Base-by-base conservation (phyloP, 352 stramenopile species). In the Globisporangium okanoganense region DNA sequence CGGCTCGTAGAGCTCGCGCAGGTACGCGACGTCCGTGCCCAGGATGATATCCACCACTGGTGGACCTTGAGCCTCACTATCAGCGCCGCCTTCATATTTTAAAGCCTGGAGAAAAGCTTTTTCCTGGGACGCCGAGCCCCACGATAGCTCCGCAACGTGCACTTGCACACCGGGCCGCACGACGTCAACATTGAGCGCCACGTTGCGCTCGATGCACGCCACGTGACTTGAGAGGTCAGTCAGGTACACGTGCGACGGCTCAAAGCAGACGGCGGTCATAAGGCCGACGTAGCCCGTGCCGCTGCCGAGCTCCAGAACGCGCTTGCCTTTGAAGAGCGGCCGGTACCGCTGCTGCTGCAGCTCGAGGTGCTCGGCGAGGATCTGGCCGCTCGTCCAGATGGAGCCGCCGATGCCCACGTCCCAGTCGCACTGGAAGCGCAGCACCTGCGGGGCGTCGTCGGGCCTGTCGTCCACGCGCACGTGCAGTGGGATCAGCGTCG, bases 401-500 rank as follows among this genome's bases (percentile, higher is more conserved):
- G 81, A 92, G 51, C 85, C 85, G 59, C 85, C 85, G 64, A 94
- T 94, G 55, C 85, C 85, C 29, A 90, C 71, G 53, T 82, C 70
- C 85, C 85, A 94, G 62, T 92, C 74, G 69, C 85, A 94, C 58
- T 81, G 70, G 47, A 94, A 90, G 65, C 79, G 62, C 38, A 93
- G 64, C 51, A 75, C 69, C 3, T 65, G 64, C 33, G 8, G 14
- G 14, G 68, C 40, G n/a, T 68, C 44, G n/a, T 67, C 44, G 18
- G 40, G 16, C 18, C 58, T 55, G 47, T 75, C 65, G 38, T 79
- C 69, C 33, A 84, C 69, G 58, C 44, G 70, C 57, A 91, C 76
- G 5, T 54, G 68, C 63, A 88, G 70, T 54, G 69, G 65, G 33
- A 86, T 68, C 52, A 91, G 58, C 38, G 58, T 60, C 25, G 48